Conservation (phyloP, 2,329 filamentous ascomycete genomes). For the Aspergillus sp. region DNA sequence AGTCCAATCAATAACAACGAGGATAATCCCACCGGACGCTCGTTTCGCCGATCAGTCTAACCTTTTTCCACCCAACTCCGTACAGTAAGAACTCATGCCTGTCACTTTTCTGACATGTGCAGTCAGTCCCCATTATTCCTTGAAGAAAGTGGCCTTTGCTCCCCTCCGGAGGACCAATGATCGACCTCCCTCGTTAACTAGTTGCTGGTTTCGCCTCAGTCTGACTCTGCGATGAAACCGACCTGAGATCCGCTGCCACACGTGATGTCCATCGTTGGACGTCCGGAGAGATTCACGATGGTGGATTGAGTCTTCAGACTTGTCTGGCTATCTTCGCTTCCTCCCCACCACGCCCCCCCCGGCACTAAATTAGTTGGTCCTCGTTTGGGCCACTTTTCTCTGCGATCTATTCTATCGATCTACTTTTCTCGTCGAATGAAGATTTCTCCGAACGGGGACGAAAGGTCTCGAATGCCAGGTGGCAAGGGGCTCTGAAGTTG, state of each 20-base stretch:
- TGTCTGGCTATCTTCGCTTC: neutral
- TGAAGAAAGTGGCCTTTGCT: neutral
- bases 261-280: constrained; percentile 1
- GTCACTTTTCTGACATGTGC: constrained; percentile 7
- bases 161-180: neutral
- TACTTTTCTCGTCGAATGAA: constrained; percentile 4
- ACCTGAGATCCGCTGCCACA: neutral
- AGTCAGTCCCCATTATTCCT: neutral
- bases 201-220: neutral
- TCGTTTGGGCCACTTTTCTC: neutral
- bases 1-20: neutral
- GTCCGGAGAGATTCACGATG: neutral
- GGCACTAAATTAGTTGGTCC: neutral
- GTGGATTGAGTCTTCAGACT: neutral
- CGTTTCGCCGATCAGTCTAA: neutral
- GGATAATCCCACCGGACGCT: neutral
- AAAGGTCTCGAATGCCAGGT: constrained; percentile 15
- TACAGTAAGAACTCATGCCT: constrained; percentile 1
- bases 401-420: constrained; percentile 2
- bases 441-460: constrained; percentile 8
- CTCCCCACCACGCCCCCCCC: neutral
- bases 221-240: neutral
- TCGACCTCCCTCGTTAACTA: neutral
- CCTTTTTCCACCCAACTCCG: neutral
- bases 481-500: constrained; percentile 22